phyloP scores from a whole-genome alignment of 2,329 filamentous ascomycete genomes.

The Bisporella sp. region DNA sequence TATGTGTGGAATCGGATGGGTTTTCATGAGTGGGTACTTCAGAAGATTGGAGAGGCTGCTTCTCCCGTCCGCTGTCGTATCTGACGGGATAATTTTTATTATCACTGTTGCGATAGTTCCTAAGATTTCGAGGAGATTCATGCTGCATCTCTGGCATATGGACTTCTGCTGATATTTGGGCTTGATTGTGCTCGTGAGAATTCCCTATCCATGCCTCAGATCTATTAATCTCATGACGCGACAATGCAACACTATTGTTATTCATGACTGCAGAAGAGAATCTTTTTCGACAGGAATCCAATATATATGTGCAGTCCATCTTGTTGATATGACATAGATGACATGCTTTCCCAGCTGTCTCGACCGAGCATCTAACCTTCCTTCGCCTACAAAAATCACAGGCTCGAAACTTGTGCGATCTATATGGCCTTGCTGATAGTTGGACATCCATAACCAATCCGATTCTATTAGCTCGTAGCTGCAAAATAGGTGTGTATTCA shows the following conservation, averaged over 20 bases:
- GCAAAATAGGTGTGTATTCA: too few relatives aligned
- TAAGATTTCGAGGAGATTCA: background rate
- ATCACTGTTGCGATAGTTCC: too few relatives aligned
- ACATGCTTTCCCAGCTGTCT: background rate
- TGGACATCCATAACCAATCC: background rate
- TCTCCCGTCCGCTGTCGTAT: background rate
- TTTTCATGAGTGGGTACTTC: background rate
- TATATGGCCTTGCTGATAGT: background rate
- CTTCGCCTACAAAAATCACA: background rate
- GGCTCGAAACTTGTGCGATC: background rate
- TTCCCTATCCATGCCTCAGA: too few relatives aligned
- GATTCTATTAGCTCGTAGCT: background rate
- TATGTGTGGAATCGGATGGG: constrained; percentile 18
- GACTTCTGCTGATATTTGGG: too few relatives aligned
- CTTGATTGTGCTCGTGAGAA: too few relatives aligned
- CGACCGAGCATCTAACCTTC: background rate
- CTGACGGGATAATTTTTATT: too few relatives aligned
- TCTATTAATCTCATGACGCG: too few relatives aligned
- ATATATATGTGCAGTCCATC: background rate
- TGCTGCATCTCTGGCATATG: background rate
- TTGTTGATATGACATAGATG: background rate
- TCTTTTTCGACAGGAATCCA: too few relatives aligned
- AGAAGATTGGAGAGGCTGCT: background rate
- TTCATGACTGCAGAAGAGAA: too few relatives aligned
- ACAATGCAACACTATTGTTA: too few relatives aligned